Base-by-base conservation (phyloP, 2,329 filamentous ascomycete genomes). In the Trichoderma harzianum region DNA sequence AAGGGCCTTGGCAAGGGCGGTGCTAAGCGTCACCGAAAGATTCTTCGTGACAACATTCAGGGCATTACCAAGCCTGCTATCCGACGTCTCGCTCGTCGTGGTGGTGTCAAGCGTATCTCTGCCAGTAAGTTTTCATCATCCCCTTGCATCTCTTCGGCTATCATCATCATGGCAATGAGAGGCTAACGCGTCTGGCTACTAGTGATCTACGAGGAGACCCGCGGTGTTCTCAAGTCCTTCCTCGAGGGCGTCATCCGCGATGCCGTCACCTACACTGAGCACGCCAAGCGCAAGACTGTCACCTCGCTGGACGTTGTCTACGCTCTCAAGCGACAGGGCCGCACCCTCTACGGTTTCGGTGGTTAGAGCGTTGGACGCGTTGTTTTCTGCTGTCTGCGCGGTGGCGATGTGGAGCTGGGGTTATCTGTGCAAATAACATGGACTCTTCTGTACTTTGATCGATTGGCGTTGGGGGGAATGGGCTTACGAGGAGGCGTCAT, bases 41-140 rank as follows among this genome's bases (percentile, higher is more conserved):
- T 98, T 89, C 90, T 98, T 85, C 94, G 95, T 86, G 95, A 97
- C 92, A 98, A 97, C 93, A 98, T 98, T 83, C 95, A 98, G 88
- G 95, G 95, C 87, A 98, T 98, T 83, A 98, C 95, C 82, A 98
- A 98, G 93, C 95, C 95, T 80, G 95, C 95, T 80, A 98, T 98
- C 86, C 92, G 95, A 81, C 95, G 95, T 97, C 94, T 98, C 84
- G 95, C 95, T 77, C 95, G 95, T 87, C 94, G 95, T 96, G 95
- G 95, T 86, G 95, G 95, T 95, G 95, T 98, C 90, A 98, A 98
- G 93, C 95, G 95, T 97, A 98, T 98, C 82, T 97, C 94, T 81
- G 95, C 95, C 83, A 97, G 91, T 93, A 90, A 83, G 88, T 86
- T 72, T 18, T 18, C 36, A 18, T 55, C 61, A 94, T 94, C 85